Evolutionary conservation across 768 basidiomycete species (phyloP).

Genomic region (Lentinula guzmanii): DNA sequence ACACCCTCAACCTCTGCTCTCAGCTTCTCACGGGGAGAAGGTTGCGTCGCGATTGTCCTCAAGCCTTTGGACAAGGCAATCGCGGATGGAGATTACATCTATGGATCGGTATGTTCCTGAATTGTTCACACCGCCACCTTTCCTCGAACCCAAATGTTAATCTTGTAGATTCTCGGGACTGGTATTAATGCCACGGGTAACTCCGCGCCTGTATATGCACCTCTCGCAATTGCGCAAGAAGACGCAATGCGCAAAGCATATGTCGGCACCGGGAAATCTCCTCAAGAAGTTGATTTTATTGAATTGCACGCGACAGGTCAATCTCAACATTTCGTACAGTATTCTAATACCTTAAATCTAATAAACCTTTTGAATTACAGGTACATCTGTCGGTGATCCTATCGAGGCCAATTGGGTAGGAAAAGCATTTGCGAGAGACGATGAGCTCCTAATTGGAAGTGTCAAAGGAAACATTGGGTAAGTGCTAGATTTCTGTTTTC

Average conservation of each 20-base stretch:
- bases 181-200: constrained; percentile 31
- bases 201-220: constrained; percentile 29
- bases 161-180: constrained; percentile 30
- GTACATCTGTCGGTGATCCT: constrained; percentile 42
- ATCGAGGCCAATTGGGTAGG: constrained; percentile 42
- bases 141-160: neutral
- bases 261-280: constrained; percentile 19
- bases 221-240: constrained; percentile 29
- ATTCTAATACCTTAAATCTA: neutral
- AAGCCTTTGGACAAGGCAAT: constrained; percentile 33
- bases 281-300: constrained; percentile 39
- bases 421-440: constrained; percentile 10
- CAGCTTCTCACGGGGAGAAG: constrained; percentile 31
- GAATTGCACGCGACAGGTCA: constrained; percentile 46
- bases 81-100: constrained; percentile 32
- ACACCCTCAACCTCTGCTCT: constrained; percentile 36
- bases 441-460: constrained; percentile 31
- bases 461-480: constrained; percentile 44
- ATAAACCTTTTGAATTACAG: constrained; percentile 7
- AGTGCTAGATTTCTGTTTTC: constrained; percentile 14
- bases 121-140: neutral
- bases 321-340: neutral
- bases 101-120: constrained; percentile 26
- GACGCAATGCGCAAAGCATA: constrained; percentile 32
- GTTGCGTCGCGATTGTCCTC: constrained; percentile 29